phyloP scores from a whole-genome alignment of 1,139 yeast genomes.

The Hyphopichia buzzinii region DNA sequence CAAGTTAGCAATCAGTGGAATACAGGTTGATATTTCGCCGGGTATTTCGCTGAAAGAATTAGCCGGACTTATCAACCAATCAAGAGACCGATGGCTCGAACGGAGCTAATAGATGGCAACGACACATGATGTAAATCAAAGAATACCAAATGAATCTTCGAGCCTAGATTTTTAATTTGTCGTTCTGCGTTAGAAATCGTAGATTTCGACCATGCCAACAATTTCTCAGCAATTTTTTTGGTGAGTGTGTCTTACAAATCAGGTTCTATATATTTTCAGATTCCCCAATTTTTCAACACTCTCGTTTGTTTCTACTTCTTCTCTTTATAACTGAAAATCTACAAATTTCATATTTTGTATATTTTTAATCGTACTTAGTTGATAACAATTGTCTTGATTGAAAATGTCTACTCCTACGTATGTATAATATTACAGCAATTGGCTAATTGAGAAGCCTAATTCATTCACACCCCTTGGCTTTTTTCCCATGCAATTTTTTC shows the following conservation, averaged over 20 bases:
- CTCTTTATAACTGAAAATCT: neutral
- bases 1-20: no score
- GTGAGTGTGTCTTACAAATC: neutral
- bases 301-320: neutral
- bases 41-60: no score
- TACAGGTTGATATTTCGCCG: no score
- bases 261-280: neutral
- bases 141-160: no score
- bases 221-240: neutral
- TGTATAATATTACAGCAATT: constrained; percentile 17
- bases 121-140: no score
- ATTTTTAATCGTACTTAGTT: constrained; percentile 5
- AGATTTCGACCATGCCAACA: neutral
- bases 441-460: no score
- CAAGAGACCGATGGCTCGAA: no score
- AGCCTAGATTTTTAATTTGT: no score
- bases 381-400: neutral
- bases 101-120: no score
- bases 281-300: neutral
- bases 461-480: no score
- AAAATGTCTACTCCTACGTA: constrained; percentile 47
- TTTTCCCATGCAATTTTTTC: constrained; percentile 5
- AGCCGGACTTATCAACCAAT: no score
- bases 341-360: neutral
- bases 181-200: no score